Base-by-base conservation (phyloP, 352 stramenopile species). In the Pythium sukuiense region DNA sequence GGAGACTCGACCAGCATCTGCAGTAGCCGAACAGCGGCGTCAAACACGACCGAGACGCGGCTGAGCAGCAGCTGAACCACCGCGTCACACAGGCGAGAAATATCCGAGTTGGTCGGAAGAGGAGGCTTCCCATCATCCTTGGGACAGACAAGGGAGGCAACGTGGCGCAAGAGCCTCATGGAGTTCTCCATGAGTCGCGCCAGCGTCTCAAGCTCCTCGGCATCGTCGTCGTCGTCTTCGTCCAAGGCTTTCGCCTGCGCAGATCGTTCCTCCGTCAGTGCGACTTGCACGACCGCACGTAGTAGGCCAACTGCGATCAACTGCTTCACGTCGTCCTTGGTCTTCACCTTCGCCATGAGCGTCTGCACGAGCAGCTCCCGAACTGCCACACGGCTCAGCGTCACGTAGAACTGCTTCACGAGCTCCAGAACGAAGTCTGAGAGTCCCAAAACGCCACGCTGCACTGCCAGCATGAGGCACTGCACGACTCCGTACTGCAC, bases 351-450 rank as follows among this genome's bases (percentile, higher is more conserved):
- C 16, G 52, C 58, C n/a, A 55, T 26, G 11, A 93, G 55, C 8
- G 60, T 72, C 13, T 63, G 52, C 16, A 76, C 71, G 14, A 91
- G 60, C 33, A 69, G 52, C 16, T 77, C 58, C 16, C 78, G 79
- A 30, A 73, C 52, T 2, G 48, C 29, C 45, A 48, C 35, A 30
- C 71, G 63, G 0, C 39, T n/a, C 11, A 90, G 66, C 37, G 80
- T 90, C 67, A 90, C 82, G 60, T 91, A 93, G 55, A 90, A 79
- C 52, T 93, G 85, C 72, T 91, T 90, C 45, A 88, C 45, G 16
- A 91, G 57, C n/a, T 83, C 69, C 26, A 89, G 32, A 18, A 68
- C 54, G 6, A 59, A 37, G 8, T 69, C 18, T 6, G 65, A 50
- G 1, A 72, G 35, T 9, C 56, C 41, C 41, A 85, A 32, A 1